Conservation (phyloP, 768 basidiomycete genomes). For the Mycena galericulata region DNA sequence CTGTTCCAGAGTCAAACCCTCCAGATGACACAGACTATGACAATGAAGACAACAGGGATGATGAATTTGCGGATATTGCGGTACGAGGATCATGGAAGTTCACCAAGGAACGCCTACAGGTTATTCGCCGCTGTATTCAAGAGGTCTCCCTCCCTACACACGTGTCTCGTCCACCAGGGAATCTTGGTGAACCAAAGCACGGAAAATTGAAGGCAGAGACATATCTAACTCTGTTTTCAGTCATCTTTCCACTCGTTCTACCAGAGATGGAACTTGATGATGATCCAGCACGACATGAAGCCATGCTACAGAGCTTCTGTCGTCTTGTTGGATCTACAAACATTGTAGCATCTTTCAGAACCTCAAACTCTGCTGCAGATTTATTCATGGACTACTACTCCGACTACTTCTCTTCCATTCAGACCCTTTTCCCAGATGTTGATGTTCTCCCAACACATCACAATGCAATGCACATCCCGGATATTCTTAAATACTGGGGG, state of each 20-base stretch:
- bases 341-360: constrained; percentile 28
- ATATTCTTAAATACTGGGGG: constrained; percentile 32
- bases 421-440: constrained; percentile 14
- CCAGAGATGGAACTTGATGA: constrained; percentile 19
- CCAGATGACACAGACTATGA: not conserved
- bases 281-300: constrained; percentile 10
- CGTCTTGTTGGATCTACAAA: constrained; percentile 32
- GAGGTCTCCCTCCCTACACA: constrained; percentile 29
- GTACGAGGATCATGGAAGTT: constrained; percentile 16
- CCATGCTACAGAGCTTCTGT: constrained; percentile 25
- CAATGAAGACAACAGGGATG: not conserved
- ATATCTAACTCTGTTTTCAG: constrained; percentile 28
- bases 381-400: constrained; percentile 19
- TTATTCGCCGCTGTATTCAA: constrained; percentile 1
- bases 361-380: constrained; percentile 27
- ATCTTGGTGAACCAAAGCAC: constrained; percentile 35
- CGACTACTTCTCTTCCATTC: constrained; percentile 16
- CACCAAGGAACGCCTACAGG: not conserved
- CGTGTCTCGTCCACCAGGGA: constrained; percentile 31
- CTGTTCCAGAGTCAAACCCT: constrained; percentile 8
- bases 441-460: constrained; percentile 30
- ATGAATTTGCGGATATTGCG: constrained; percentile 25
- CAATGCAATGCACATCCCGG: constrained; percentile 26
- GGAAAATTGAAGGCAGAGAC: constrained; percentile 39
- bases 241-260: constrained; percentile 28